Base-by-base conservation (phyloP, 1,139 yeast genomes). In the Candida albicans region DNA sequence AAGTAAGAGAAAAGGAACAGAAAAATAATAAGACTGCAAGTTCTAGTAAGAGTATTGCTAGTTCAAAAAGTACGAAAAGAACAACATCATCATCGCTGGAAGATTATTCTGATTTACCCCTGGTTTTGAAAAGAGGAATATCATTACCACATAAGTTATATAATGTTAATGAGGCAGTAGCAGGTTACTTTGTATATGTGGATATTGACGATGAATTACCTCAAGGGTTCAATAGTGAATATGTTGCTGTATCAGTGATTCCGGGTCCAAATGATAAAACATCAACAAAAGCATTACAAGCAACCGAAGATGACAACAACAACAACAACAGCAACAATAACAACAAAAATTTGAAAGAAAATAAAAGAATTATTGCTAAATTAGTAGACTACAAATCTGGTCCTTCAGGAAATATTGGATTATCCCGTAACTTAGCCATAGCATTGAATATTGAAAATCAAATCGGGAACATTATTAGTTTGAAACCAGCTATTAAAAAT, bases 161-260 rank as follows among this genome's bases (percentile, higher is more conserved):
- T 48, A 41, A 56, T 11, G 46, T 56, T 35, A 54, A 58, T 7
- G 52, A 56, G 26, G 31, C 52, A 4, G 42, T 39, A 7, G 48
- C 52, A 3, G 66, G 63, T 8, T 75, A 71, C 49, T 75, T 71
- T 39, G 68, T 80, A 1, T 78, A 71, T 53, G 73, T 67, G 9
- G 72, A 77, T 55, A 62, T 65, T 43, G 65, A 59, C 33, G 70
- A 70, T 33, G 70, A 70, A 33, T 58, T 69, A 11, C 57, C 59
- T 1, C 58, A 59, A 25, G 57, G 62, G 8, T 39, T 40, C 18
- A 43, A 39, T 15, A 45, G 55, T 4, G 75, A 73, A 30, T 79
- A 67, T 56, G 89, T 83, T 7, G 75, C 75, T 8, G 82, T 87
- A 0, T 76, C 86, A 0, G 68, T 84, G 0, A 62, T 86, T 8